Evolutionary conservation across 352 stramenopile genomes (phyloP).

Genomic region (Globisporangium nunn): DNA sequence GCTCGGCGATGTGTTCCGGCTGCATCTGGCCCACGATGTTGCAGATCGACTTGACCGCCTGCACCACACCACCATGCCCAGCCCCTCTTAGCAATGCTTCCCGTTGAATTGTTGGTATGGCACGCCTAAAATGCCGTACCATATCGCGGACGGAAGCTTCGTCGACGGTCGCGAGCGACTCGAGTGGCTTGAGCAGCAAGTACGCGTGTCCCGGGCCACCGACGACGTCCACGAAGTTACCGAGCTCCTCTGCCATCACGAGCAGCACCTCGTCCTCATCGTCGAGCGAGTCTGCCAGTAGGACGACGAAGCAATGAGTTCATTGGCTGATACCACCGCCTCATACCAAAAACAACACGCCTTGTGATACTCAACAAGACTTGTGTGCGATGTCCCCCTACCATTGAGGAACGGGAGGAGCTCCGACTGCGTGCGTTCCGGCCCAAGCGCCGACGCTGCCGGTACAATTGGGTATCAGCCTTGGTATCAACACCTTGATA

Average conservation of each 20-base stretch:
- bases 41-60: conserved; percentile 87
- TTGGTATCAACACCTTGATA: not conserved
- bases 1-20: conserved; percentile 71
- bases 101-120: no score
- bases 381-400: conserved; percentile 11
- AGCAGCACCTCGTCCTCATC: conserved; percentile 97
- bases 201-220: conserved; percentile 85
- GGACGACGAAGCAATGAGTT: not conserved
- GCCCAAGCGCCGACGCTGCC: conserved; percentile 82
- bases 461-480: conserved; percentile 4
- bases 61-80: not conserved
- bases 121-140: conserved; percentile 16
- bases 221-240: conserved; percentile 87
- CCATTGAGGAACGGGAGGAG: conserved; percentile 97
- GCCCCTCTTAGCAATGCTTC: no score
- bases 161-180: conserved; percentile 90
- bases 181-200: conserved; percentile 91
- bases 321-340: no score
- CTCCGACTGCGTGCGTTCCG: conserved; percentile 89
- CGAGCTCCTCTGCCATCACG: conserved; percentile 91
- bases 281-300: conserved; percentile 88
- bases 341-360: not conserved
- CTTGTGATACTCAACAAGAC: no score
- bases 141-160: conserved; percentile 93
- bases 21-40: conserved; percentile 85